These are phyloP conservation scores for Pythium oligandrum DNA, from an alignment of 352 stramenopile species.

Conservation along the genomic window DNA sequence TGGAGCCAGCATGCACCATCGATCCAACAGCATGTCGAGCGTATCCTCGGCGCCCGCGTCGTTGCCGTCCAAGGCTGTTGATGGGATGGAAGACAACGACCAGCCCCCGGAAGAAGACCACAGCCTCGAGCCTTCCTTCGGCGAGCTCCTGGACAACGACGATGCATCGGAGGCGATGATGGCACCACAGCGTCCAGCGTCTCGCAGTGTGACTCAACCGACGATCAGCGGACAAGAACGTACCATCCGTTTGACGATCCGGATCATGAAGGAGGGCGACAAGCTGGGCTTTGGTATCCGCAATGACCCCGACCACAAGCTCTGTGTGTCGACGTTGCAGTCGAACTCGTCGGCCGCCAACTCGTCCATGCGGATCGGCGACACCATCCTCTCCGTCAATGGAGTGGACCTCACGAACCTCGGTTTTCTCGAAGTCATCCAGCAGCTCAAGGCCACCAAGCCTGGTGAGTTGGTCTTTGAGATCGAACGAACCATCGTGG, in stretches of 20 bases:
- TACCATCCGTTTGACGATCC: constrained; percentile 27
- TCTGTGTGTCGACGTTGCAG: constrained; percentile 60
- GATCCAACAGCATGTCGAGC: too few relatives aligned
- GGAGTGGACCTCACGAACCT: constrained; percentile 38
- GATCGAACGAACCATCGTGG: constrained; percentile 35
- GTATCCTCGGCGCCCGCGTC: too few relatives aligned
- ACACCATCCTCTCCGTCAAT: constrained; percentile 70
- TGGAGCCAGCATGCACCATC: too few relatives aligned
- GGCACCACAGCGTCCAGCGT: constrained; percentile 4
- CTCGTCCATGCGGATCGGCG: constrained; percentile 43
- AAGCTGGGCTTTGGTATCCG: constrained; percentile 66
- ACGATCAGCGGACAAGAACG: too few relatives aligned
- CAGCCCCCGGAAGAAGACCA: too few relatives aligned
- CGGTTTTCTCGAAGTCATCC: constrained; percentile 49
- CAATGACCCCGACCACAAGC: constrained; percentile 42
- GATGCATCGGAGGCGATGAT: neutral
- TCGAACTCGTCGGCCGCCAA: constrained; percentile 31
- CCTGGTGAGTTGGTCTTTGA: constrained; percentile 52
- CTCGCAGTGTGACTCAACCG: neutral
- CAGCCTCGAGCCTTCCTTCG: too few relatives aligned
- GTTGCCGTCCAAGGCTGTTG: too few relatives aligned
- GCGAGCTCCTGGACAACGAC: neutral
- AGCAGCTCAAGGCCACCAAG: constrained; percentile 48
- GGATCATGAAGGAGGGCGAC: constrained; percentile 44
- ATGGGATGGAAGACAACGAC: too few relatives aligned